Evolutionary conservation across 1,139 yeast species (phyloP), one percentile per base, ranked within the genome.

Genomic region (Kluyveromyces marxianus): DNA sequence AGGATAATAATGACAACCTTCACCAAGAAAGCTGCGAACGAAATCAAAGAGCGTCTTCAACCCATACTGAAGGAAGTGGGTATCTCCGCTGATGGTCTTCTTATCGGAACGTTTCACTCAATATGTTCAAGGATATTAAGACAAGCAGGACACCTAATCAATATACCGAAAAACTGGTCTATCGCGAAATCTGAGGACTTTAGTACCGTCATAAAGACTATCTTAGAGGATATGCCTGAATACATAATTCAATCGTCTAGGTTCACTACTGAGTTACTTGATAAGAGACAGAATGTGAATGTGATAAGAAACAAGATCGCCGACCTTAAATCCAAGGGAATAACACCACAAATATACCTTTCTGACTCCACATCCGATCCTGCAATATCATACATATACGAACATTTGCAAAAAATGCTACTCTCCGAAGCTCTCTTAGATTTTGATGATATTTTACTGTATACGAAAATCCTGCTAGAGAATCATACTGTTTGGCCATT

Each of bases 41-140:
- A 90, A 64, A 83, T 90, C 85, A 68, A 70, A 14, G 81, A 77
- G 39, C 68, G 97, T 36, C 63, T 86, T 21, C 54, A 55, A 0
- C 50, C 44, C 1, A 47, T 80, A 44, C 62, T 88, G 6, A 57
- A 65, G 27, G 66, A 59, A 3, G 66, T 77, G 1, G 69, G 68
- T 24, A 58, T 72, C 0, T 53, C 67, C 25, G 48, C 67, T 2
- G 57, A 71, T 2, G 68, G 69, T 27, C 65, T 89, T 25, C 65
- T 81, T 47, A 78, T 88, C 36, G 97, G 97, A 1, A 90, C 97
- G 0, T 89, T 90, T 60, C 97, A 90, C 61, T 79, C 94, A 44
- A 75, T 89, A 25, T 85, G 96, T 58, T 74, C 74, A 46, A 66
- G 79, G 41, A 71, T 85, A 31, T 65, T 90, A 35, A 69, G 73